Evolutionary conservation across 352 stramenopile genomes (phyloP).

Genomic region (Globisporangium emineosum): DNA sequence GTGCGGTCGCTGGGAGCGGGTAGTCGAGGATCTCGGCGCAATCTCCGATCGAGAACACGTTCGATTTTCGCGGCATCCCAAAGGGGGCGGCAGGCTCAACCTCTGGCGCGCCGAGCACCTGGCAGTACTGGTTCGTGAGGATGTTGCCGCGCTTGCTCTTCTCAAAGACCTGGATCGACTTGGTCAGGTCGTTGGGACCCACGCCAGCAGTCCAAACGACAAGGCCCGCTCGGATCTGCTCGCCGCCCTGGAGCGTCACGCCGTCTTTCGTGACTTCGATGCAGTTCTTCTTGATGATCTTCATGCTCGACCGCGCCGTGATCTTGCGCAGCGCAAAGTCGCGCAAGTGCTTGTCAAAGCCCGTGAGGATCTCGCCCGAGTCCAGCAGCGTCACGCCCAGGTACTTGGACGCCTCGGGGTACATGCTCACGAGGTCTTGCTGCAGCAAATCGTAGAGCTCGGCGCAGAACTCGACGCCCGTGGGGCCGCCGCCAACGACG

Average conservation of each 20-base stretch:
- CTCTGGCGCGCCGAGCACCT: slow-evolving; percentile 63
- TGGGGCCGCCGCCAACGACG: slow-evolving; percentile 96
- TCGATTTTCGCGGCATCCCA: slow-evolving; percentile 64
- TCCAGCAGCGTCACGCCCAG: slow-evolving; percentile 67
- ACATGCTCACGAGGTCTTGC: slow-evolving; percentile 88
- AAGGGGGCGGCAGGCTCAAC: slow-evolving; percentile 54
- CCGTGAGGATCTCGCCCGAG: slow-evolving; percentile 68
- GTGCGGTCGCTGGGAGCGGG: slow-evolving; percentile 88
- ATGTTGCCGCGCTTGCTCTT: slow-evolving; percentile 84
- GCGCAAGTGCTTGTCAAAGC: slow-evolving; percentile 67
- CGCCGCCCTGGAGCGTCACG: slow-evolving; percentile 57
- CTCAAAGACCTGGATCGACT: slow-evolving; percentile 61
- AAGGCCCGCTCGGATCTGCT: slow-evolving; percentile 54
- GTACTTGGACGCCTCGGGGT: slow-evolving; percentile 72
- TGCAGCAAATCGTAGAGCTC: slow-evolving; percentile 94
- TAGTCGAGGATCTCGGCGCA: slow-evolving; percentile 87
- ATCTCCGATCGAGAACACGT: slow-evolving; percentile 95
- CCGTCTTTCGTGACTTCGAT: slow-evolving; percentile 58
- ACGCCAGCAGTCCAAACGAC: slow-evolving; percentile 81
- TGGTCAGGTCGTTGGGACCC: slow-evolving; percentile 76
- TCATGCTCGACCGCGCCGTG: slow-evolving; percentile 70
- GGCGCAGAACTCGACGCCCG: slow-evolving; percentile 94
- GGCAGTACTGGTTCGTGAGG: slow-evolving; percentile 80
- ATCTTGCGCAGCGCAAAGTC: slow-evolving; percentile 77
- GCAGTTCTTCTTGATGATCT: slow-evolving; percentile 82